Base-by-base conservation (phyloP, 495 filamentous ascomycete species). In the Articulospora tetracladia region DNA sequence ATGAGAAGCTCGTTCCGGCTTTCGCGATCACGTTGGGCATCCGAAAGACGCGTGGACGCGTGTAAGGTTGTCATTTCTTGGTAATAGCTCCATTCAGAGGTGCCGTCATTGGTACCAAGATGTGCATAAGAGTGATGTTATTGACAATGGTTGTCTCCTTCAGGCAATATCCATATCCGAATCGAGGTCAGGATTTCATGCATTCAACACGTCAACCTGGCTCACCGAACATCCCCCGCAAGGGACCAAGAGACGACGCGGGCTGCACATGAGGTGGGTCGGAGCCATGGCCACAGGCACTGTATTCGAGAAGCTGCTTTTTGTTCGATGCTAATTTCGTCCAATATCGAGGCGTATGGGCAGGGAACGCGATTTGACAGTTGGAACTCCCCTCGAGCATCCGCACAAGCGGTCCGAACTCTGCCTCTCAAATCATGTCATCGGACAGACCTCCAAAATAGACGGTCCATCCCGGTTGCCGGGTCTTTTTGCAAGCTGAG, bases 241-340 rank as follows among this genome's bases (percentile, higher is more conserved):
- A 44, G 20, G 23, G 26, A 46, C 56, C 56, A 24, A 27, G 49
- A 55, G 55, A 44, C 10, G 39, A 44, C 39, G 30, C 39, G 30
- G 30, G 13, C 30, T 32, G 19, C 30, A 47, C 25, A 59, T 6
- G 39, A 41, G 25, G 13, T 20, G 51, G 17, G n/a, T 47, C 20
- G 3, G 41, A 49, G 41, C 20, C 20, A 36, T 55, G 30, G 15
- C 30, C 25, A 17, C 41, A 53, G 25, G 50, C 22, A 19, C 8
- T 30, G 47, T 50, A 24, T 27, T 50, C 20, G 27, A 48, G 17
- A 48, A 41, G 53, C 53, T 44, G 53, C 25, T 7, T 41, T 59
- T 57, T 50, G 36, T 59, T 59, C 48, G 30, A 39, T 64, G 54
- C 61, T 64, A 63, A 67, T 67, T 59, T 64, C 65, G 46, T 67